phyloP scores from a whole-genome alignment of 2,329 filamentous ascomycete genomes.

The Ophiognomonia clavigignenti-juglandacearum region DNA sequence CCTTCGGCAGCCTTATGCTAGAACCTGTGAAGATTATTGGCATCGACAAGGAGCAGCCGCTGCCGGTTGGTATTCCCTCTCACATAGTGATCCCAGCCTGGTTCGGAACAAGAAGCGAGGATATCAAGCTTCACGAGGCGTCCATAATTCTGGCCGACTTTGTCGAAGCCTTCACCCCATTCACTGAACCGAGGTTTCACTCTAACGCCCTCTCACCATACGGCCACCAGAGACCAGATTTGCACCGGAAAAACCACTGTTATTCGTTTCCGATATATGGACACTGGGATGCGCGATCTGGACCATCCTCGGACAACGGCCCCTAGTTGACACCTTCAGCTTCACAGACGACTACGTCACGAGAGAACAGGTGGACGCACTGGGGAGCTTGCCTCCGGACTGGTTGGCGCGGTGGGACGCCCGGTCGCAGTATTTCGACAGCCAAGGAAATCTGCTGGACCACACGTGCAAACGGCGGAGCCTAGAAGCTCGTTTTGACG shows the following conservation, averaged over 20 bases:
- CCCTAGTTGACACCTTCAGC: not conserved
- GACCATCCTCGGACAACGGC: not conserved
- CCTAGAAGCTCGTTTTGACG: constrained; percentile 1
- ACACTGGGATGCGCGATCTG: constrained; percentile 1
- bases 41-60: not conserved
- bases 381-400: not conserved
- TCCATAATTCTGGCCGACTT: not conserved
- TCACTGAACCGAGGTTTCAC: not conserved
- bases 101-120: constrained; percentile 3
- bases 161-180: not conserved
- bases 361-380: constrained; percentile 2
- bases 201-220: not conserved
- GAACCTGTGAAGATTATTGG: constrained; percentile 2
- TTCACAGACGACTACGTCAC: not conserved
- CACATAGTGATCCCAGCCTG: constrained; percentile 1
- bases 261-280: constrained; percentile 1
- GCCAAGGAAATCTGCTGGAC: not conserved
- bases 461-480: not conserved
- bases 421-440: not conserved
- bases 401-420: not conserved
- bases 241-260: not conserved
- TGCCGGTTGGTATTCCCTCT: not conserved
- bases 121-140: not conserved
- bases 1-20: not conserved
- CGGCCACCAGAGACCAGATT: constrained; percentile 6